Percentiles rank a stretch among this genome's conserved stretches.
Conservation (phyloP, 2,329 filamentous ascomycete species). For the Cladobotryum mycophilum region DNA sequence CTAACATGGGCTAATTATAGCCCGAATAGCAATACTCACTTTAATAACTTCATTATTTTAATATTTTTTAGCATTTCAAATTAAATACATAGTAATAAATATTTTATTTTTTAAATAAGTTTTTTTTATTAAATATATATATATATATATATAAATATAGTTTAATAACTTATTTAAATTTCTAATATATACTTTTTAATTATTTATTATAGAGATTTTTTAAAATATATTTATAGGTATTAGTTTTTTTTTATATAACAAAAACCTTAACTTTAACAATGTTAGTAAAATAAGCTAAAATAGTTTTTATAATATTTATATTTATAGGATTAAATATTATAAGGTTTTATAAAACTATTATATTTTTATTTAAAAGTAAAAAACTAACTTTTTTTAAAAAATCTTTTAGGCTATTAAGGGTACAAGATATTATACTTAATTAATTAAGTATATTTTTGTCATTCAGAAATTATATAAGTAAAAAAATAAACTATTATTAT, state of each 20-base stretch:
- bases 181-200: neutral
- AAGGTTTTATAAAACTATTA: neutral
- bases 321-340: neutral
- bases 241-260: no score
- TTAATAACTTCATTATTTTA: no score
- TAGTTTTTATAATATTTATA: constrained; percentile 1
- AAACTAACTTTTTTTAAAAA: neutral
- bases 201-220: neutral
- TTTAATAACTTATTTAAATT: constrained; percentile 3
- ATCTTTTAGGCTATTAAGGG: neutral
- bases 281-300: neutral
- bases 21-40: neutral
- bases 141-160: neutral
- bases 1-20: neutral
- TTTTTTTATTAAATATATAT: no score
- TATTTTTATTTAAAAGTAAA: neutral
- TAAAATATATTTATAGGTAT: neutral
- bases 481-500: no score
- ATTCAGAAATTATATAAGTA: neutral
- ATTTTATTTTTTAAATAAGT: neutral
- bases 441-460: neutral
- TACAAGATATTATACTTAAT: neutral
- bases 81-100: neutral
- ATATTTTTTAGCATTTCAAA: no score
- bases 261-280: neutral